Base-by-base conservation (phyloP, 257 asterid genomes). In the Scutellaria minor region DNA sequence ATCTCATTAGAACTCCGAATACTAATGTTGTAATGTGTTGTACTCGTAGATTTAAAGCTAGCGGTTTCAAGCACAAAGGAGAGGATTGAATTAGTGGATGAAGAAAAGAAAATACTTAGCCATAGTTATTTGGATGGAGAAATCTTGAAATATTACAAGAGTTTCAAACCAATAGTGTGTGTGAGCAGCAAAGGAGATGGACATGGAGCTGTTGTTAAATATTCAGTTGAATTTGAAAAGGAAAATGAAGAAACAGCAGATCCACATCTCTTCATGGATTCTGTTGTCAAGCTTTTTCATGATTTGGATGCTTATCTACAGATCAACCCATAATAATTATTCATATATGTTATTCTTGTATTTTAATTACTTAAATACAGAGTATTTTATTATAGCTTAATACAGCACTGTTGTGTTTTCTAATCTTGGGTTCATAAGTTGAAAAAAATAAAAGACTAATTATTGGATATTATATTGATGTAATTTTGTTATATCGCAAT, bases 81-180 rank as follows among this genome's bases (percentile, higher is more conserved):
- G 75, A 56, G 75, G 56, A 42, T 70, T 44, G 75, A 56, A 1
- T 0, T 20, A 9, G 24, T 70, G 13, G 66, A 70, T 27, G 75
- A 56, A 0, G 66, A 56, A 18, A 70, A 70, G 18, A 70, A 56
- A 56, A 42, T 22, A 56, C 5, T 24, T 15, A 27, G 66, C 7
- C 57, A 44, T 46, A 70, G 75, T 24, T 13, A 42, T n/a, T 0
- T 56, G 3, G 75, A 55, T 7, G 66, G 57, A 6, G 65, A 42
- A 2, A 42, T 70, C 6, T n/a, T 70, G 57, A 14, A 56, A 24
- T 7, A 55, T 42, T 70, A 42, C 75, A 56, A 56, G 46, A 42
- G 27, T 13, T 56, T 55, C 56, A 56, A 56, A 56, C 31, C 24
- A 6, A 22, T 7, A 12, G 4, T 56, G 0, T 22, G 5, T 56